Conservation (phyloP, 371 early-diverging fungal species). For the Rhizopus delemar region DNA sequence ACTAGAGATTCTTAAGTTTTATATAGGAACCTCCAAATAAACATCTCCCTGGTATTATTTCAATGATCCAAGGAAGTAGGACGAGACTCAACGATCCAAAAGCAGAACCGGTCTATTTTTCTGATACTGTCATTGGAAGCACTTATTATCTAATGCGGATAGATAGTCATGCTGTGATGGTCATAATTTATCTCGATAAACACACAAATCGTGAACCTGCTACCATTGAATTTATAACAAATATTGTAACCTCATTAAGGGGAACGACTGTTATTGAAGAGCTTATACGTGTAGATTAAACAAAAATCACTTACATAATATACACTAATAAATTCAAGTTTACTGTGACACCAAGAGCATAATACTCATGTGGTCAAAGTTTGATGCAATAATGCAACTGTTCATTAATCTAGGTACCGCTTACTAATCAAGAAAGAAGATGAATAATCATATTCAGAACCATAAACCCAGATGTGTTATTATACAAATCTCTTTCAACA, state of each 20-base stretch:
- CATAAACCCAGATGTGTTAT: too few relatives aligned
- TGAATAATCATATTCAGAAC: too few relatives aligned
- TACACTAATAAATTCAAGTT: neutral
- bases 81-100: slow-evolving; percentile 48
- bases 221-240: slow-evolving; percentile 56
- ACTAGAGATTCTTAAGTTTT: neutral
- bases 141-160: slow-evolving; percentile 63
- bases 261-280: slow-evolving; percentile 45
- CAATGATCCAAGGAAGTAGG: slow-evolving; percentile 61
- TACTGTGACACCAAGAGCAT: neutral
- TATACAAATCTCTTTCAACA: too few relatives aligned
- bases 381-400: too few relatives aligned
- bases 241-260: slow-evolving; percentile 38
- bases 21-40: slow-evolving; percentile 57
- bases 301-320: neutral
- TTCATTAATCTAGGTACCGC: too few relatives aligned
- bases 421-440: too few relatives aligned
- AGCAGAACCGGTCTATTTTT: slow-evolving; percentile 50
- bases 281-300: slow-evolving; percentile 31
- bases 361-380: too few relatives aligned
- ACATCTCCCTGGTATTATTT: slow-evolving; percentile 64
- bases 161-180: slow-evolving; percentile 58
- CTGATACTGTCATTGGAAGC: slow-evolving; percentile 56
- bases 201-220: slow-evolving; percentile 53
- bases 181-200: slow-evolving; percentile 61